Percentiles rank a stretch among this genome's conserved stretches.
Evolutionary conservation across 208 protist species (phyloP).

Genomic region (Phytomonas francai): DNA sequence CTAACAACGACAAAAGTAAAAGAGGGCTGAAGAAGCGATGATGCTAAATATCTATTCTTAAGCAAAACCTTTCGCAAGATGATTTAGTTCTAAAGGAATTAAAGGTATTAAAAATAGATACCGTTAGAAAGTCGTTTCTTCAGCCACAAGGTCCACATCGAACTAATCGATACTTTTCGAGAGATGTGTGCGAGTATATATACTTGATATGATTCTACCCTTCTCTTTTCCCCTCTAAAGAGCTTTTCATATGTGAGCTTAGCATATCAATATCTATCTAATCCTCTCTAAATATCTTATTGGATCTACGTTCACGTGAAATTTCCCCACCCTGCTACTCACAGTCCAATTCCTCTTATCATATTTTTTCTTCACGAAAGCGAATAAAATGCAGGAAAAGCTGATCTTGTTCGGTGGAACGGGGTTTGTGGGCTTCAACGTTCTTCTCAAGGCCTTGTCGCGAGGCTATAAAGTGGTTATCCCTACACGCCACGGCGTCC

Average conservation of each 20-base stretch:
- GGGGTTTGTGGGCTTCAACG: constrained; percentile 63
- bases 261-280: background rate
- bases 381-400: constrained; percentile 36
- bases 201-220: constrained; percentile 8
- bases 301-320: background rate
- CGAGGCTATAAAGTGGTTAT: constrained; percentile 60
- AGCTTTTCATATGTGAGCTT: background rate
- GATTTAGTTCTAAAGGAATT: background rate
- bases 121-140: background rate
- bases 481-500: constrained; percentile 50
- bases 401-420: constrained; percentile 82
- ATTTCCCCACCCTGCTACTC: background rate
- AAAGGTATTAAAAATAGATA: background rate
- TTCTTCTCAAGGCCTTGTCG: constrained; percentile 48
- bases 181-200: constrained; percentile 6
- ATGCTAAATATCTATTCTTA: constrained; percentile 6
- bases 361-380: background rate
- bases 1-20: constrained; percentile 7
- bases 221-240: constrained; percentile 10
- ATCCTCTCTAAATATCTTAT: background rate
- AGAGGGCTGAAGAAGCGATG: constrained; percentile 15
- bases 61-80: background rate
- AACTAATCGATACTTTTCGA: constrained; percentile 9
- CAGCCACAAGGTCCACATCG: background rate
- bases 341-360: background rate